Evolutionary conservation across 495 filamentous ascomycete species (phyloP).

Genomic region (Neurospora tetrasperma): DNA sequence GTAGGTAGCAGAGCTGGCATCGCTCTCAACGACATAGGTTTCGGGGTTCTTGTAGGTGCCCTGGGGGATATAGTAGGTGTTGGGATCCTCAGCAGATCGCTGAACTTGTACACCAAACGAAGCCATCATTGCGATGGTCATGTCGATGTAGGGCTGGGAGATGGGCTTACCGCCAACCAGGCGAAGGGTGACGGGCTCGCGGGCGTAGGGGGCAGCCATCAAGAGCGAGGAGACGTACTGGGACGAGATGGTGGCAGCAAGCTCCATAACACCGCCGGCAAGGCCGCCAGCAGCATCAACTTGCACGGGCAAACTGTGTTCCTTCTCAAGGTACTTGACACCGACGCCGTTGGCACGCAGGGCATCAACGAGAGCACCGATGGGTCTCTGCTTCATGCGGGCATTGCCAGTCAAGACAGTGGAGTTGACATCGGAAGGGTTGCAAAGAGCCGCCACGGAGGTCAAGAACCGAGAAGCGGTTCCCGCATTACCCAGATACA

Average conservation of each 20-base stretch:
- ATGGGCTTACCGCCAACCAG: constrained; percentile 92
- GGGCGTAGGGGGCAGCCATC: constrained; percentile 95
- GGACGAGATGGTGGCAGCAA: constrained; percentile 89
- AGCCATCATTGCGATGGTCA: constrained; percentile 98
- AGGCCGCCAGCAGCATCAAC: constrained; percentile 78
- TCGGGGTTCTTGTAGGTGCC: constrained; percentile 74
- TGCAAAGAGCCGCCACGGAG: constrained; percentile 78
- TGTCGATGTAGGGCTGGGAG: constrained; percentile 94
- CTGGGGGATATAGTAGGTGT: constrained; percentile 92
- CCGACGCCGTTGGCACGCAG: constrained; percentile 72
- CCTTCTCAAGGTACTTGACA: constrained; percentile 72
- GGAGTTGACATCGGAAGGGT: constrained; percentile 46
- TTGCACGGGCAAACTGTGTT: constrained; percentile 71
- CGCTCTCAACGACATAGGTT: constrained; percentile 88
- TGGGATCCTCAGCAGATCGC: constrained; percentile 47
- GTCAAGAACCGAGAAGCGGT: constrained; percentile 95
- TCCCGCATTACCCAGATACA: constrained; percentile 95
- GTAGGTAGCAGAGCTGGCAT: constrained; percentile 96
- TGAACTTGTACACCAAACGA: constrained; percentile 78
- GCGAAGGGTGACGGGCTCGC: constrained; percentile 79
- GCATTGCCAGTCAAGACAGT: constrained; percentile 88
- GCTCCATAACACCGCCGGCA: constrained; percentile 80
- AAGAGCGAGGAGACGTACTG: constrained; percentile 95
- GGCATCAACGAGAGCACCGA: constrained; percentile 88
- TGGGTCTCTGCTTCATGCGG: constrained; percentile 93